These are phyloP conservation scores for Termitomyces sp. DNA, from an alignment of 768 basidiomycete species.

Conservation along the genomic window DNA sequence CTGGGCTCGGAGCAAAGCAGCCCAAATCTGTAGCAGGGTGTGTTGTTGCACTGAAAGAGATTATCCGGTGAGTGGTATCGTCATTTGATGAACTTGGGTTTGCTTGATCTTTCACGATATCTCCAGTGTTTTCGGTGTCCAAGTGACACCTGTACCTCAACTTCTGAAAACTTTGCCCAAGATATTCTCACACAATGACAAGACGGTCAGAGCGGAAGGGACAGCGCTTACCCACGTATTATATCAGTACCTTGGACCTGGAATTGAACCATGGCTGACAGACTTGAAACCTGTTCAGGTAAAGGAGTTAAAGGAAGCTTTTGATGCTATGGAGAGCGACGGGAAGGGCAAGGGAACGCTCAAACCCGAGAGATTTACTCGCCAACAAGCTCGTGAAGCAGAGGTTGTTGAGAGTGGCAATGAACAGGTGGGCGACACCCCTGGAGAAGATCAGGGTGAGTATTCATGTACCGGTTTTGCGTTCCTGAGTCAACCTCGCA, in stretches of 20 bases:
- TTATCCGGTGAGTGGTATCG: slow-evolving; percentile 60
- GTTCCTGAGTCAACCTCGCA: slow-evolving; percentile 10
- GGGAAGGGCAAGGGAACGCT: slow-evolving; percentile 81
- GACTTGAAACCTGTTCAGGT: slow-evolving; percentile 97
- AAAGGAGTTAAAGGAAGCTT: slow-evolving; percentile 91
- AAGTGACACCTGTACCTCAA: slow-evolving; percentile 68
- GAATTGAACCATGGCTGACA: slow-evolving; percentile 78
- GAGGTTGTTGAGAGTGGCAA: slow-evolving; percentile 39
- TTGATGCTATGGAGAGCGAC: slow-evolving; percentile 79
- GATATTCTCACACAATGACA: slow-evolving; percentile 93
- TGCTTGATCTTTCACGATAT: slow-evolving; percentile 1
- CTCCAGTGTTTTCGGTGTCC: slow-evolving; percentile 73
- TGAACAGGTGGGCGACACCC: slow-evolving; percentile 28
- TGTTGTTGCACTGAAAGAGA: slow-evolving; percentile 75
- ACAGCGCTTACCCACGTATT: slow-evolving; percentile 67
- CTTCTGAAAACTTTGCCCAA: slow-evolving; percentile 88
- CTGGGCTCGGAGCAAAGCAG: slow-evolving; percentile 87
- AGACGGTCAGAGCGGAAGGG: slow-evolving; percentile 93
- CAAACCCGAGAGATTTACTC: slow-evolving; percentile 77
- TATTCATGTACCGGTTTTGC: slow-evolving; percentile 3
- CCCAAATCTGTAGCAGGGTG: slow-evolving; percentile 89
- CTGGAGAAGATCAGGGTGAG: slow-evolving; percentile 46
- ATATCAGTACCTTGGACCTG: slow-evolving; percentile 84
- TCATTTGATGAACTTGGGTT: background rate
- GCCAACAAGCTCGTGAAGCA: slow-evolving; percentile 69